Conservation (phyloP, 331 rosid genomes). For the Spiraea crenata region DNA sequence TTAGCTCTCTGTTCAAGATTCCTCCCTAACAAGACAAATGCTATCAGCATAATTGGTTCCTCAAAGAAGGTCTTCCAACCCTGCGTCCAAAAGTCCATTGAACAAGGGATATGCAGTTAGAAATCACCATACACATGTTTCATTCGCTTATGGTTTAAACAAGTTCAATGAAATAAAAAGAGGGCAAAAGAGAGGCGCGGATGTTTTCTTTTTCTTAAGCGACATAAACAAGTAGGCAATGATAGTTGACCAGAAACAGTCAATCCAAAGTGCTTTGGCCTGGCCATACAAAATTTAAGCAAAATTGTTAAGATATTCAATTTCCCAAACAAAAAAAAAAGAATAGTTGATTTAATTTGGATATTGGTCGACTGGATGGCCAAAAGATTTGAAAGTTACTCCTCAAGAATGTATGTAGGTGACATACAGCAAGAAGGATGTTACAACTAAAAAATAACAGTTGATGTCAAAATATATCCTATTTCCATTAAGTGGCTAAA, state of each 20-base stretch:
- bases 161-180: not conserved
- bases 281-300: not conserved
- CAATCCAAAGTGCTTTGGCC: not conserved
- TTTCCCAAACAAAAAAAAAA: not conserved
- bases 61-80: slow-evolving; percentile 99
- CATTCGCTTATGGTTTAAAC: not conserved
- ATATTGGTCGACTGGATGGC: not conserved
- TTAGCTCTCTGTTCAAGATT: slow-evolving; percentile 98
- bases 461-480: not conserved
- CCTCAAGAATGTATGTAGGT: not conserved
- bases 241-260: not conserved
- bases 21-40: slow-evolving; percentile 93
- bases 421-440: not conserved
- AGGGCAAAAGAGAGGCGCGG: slow-evolving; percentile 1
- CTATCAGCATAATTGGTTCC: slow-evolving; percentile 97
- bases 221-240: not conserved
- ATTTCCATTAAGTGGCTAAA: not conserved
- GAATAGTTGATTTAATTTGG: not conserved
- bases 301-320: not conserved
- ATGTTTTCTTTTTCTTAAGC: not conserved
- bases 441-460: not conserved
- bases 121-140: not conserved
- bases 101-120: slow-evolving; percentile 6
- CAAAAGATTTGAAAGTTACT: not conserved
- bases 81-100: slow-evolving; percentile 47